phyloP scores from a whole-genome alignment of 495 filamentous ascomycete species.

The Staphylotrichum longicolle region DNA sequence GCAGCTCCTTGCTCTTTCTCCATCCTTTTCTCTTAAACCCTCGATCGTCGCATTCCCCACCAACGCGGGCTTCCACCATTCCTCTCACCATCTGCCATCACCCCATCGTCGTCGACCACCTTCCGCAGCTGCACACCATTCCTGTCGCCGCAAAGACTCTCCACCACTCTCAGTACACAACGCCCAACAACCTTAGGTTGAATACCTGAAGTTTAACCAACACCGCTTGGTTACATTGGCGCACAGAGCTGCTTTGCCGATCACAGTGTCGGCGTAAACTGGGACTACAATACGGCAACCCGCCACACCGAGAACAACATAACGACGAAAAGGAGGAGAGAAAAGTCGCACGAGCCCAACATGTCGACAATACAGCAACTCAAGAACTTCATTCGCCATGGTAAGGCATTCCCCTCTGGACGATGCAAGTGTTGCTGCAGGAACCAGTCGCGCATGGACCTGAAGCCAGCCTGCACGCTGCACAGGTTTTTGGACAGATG shows the following conservation, averaged over 20 bases:
- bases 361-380: slow-evolving; percentile 78
- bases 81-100: too few relatives aligned
- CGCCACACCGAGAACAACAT: background rate
- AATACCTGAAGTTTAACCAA: too few relatives aligned
- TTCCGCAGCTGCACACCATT: too few relatives aligned
- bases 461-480: background rate
- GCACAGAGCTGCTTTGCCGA: too few relatives aligned
- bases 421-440: background rate
- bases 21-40: slow-evolving; percentile 12
- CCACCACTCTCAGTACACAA: too few relatives aligned
- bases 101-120: too few relatives aligned
- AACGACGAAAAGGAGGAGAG: background rate
- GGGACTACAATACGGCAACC: background rate
- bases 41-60: background rate
- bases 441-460: background rate
- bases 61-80: too few relatives aligned
- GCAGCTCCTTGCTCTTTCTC: background rate
- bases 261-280: too few relatives aligned
- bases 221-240: too few relatives aligned
- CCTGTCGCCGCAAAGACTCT: too few relatives aligned
- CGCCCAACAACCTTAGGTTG: too few relatives aligned
- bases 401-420: slow-evolving; percentile 40
- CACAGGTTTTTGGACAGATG: background rate
- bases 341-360: slow-evolving; percentile 23
- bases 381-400: slow-evolving; percentile 98